Base-by-base conservation (phyloP, 225 moss, liverwort and hornwort genomes). In the Climacium dendroides region DNA sequence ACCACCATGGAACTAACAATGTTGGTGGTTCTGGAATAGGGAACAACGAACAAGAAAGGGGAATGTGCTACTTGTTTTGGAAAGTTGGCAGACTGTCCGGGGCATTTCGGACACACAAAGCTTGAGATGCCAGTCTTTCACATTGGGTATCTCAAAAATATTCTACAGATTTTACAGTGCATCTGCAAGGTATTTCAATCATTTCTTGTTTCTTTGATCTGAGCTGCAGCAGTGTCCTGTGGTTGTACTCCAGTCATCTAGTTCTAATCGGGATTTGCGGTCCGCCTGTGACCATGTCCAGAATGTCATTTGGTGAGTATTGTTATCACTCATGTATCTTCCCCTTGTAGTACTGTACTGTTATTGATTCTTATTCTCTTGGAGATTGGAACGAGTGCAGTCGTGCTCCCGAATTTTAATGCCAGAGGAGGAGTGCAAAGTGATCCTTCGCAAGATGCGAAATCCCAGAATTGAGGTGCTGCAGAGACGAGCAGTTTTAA, bases 61-160 rank as follows among this genome's bases (percentile, higher is more conserved):
- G 95, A 97, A 91, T 99, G 98, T 90, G 86, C 94, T 60, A 99
- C 97, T 87, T 99, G 98, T 90, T 96, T 95, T 88, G 98, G 98
- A 50, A 96, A 99, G 91, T 89, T 99, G 80, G 97, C 95, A 66
- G 97, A 99, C 82, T 99, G 98, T 87, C 98, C 98, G 9, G 98
- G 98, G 41, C 98, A 99, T 91, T 99, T 95, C 75, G 98, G 98
- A 75, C 96, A 99, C 84, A 90, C 97, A 58, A 95, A 93, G 92
- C 94, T 99, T 89, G 97, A 99, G 92, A 91, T 99, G 92, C 98
- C 98, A 82, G 98, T 99, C 66, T 99, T 97, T 78, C 98, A 99
- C 89, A 99, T 99, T 74, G 98, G 98, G 30, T 99, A 99, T 76
- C 95, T 99, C 47, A 97, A 97, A 85, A 97, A 96, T 54, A 97